Base-by-base conservation (phyloP, 2,329 filamentous ascomycete genomes). In the Cadophora sp. region DNA sequence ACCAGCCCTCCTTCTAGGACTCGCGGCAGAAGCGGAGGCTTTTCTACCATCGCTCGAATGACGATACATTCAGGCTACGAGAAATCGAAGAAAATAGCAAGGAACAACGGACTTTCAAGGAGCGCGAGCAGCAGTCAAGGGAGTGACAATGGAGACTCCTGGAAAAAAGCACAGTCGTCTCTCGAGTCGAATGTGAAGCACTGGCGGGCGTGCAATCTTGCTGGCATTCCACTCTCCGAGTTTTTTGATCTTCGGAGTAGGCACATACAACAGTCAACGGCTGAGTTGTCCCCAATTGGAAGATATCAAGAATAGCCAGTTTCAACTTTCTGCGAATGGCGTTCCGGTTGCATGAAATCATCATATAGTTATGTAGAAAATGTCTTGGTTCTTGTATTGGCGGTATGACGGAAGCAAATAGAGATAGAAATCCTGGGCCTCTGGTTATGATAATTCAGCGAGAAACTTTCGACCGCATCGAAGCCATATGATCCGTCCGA, bases 181-280 rank as follows among this genome's bases (percentile, higher is more conserved):
- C 62, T 64, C 22, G 62, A 64, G 40, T 48, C 53, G 34, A 27
- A 26, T 31, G 29, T 64, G 62, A 64, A 64, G 27, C 34, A 64
- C 27, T 64, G 53, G 40, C 62, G 62, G 19, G 46, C 62, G 16
- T 58, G 43, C 27, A 26, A 43, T 50, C 37, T 64, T 6, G 62
- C 40, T 22, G 62, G 62, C 5, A 64, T 64, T 14, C 62, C 43
- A 22, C 12, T 64, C 26, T 22, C 53, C 12, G 62, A 58, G 14
- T 64, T 58, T 27, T 31, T 59, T 24, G n/a, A 46, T 14, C 62
- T 64, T 29, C 34, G 62, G 24, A 50, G 29, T 37, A 27, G 43
- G 37, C 62, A 64, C 27, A 64, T 64, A 27, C 53, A 58, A 24
- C 62, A 55, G 16, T 19, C 51, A n/a, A 37, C 55, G 24, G 48